phyloP scores from a whole-genome alignment of 2,329 filamentous ascomycete genomes.

The Penicillium sp. region DNA sequence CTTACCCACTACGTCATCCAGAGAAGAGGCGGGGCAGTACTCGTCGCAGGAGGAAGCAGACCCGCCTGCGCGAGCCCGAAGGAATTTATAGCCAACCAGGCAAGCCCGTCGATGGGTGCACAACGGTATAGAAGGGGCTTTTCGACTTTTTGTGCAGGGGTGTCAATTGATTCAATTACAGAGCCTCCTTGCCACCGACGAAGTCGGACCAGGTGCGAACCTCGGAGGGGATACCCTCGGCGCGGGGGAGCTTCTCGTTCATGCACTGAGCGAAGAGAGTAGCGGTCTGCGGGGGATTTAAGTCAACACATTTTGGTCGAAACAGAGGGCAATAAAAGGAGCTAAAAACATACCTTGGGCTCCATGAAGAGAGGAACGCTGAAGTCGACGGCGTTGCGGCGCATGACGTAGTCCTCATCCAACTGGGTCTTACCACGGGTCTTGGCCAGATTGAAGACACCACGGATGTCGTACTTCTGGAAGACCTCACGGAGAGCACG shows the following conservation, averaged over 20 bases:
- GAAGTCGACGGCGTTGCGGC: slow-evolving; percentile 97
- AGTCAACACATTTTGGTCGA: slow-evolving; percentile 24
- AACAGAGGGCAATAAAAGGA: too few relatives aligned
- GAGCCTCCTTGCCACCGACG: slow-evolving; percentile 67
- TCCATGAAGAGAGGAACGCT: slow-evolving; percentile 98
- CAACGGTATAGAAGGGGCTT: slow-evolving; percentile 9
- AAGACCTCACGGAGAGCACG: slow-evolving; percentile 92
- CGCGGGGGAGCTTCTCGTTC: slow-evolving; percentile 89
- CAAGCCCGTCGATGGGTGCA: slow-evolving; percentile 3
- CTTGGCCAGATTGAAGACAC: slow-evolving; percentile 92
- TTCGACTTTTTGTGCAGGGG: slow-evolving; percentile 24
- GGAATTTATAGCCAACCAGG: background rate
- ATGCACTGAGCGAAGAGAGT: slow-evolving; percentile 96
- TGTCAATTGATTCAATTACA: slow-evolving; percentile 39
- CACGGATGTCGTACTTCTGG: slow-evolving; percentile 93
- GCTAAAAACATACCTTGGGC: slow-evolving; percentile 72
- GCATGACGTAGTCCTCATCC: slow-evolving; percentile 98
- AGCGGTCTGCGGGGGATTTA: slow-evolving; percentile 69
- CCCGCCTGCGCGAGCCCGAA: background rate
- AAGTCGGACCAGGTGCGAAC: slow-evolving; percentile 96
- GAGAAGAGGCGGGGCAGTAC: background rate
- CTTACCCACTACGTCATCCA: slow-evolving; percentile 34
- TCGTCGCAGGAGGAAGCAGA: background rate
- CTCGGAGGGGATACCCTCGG: slow-evolving; percentile 85
- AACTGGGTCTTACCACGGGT: slow-evolving; percentile 78